These are phyloP conservation scores for Calonectria hawksworthii DNA, from an alignment of 2,329 filamentous ascomycete species.

Conservation along the genomic window DNA sequence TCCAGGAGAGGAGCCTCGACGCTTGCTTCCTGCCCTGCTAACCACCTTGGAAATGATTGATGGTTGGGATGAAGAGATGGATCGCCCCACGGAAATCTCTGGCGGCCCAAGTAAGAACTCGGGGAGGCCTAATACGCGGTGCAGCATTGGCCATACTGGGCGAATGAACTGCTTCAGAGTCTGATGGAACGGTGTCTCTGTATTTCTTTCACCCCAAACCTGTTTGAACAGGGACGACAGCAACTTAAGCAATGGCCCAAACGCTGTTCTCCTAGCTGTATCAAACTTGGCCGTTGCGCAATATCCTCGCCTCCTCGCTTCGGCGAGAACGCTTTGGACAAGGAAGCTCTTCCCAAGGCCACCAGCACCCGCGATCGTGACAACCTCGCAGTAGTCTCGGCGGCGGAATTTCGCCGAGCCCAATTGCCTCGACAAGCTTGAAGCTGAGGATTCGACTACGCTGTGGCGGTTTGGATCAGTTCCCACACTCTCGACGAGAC, in stretches of 20 bases:
- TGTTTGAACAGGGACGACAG: conserved; percentile 77
- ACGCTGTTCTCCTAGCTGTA: conserved; percentile 70
- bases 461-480: conserved; percentile 60
- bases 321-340: conserved; percentile 73
- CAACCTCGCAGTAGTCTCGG: conserved; percentile 74
- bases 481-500: conserved; percentile 59
- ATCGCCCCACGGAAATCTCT: conserved; percentile 53
- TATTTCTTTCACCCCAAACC: conserved; percentile 76
- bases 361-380: conserved; percentile 72
- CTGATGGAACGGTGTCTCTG: conserved; percentile 74
- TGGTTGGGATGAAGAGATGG: conserved; percentile 55
- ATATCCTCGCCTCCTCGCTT: conserved; percentile 73
- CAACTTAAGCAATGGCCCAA: conserved; percentile 74
- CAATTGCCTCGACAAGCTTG: conserved; percentile 67
- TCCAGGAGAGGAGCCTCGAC: conserved; percentile 65
- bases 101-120: conserved; percentile 76
- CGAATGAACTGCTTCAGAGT: conserved; percentile 72
- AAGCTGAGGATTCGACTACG: conserved; percentile 60
- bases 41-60: conserved; percentile 47
- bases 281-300: conserved; percentile 78
- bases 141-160: conserved; percentile 75
- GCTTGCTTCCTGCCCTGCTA: conserved; percentile 51
- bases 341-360: conserved; percentile 77
- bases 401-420: conserved; percentile 71
- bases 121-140: conserved; percentile 72